Percentiles rank a stretch among this genome's conserved stretches.
These are phyloP conservation scores for Fusarium tjaetaba DNA, from an alignment of 2,329 filamentous ascomycete species.

Conservation along the genomic window DNA sequence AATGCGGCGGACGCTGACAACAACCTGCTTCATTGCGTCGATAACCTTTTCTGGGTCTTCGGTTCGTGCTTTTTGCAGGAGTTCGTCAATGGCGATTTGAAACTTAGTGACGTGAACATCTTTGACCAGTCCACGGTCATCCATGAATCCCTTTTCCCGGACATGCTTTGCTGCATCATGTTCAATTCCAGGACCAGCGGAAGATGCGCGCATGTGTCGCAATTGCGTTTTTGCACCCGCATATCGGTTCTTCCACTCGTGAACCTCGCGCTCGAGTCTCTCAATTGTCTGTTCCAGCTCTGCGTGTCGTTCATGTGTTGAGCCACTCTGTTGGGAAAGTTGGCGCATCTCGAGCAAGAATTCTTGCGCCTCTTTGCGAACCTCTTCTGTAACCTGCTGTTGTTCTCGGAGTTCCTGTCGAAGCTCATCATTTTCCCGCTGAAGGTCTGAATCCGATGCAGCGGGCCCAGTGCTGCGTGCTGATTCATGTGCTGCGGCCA, in stretches of 20 bases:
- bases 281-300: conserved; percentile 79
- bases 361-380: conserved; percentile 81
- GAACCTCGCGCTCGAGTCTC: conserved; percentile 82
- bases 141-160: conserved; percentile 73
- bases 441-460: conserved; percentile 63
- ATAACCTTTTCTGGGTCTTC: conserved; percentile 80
- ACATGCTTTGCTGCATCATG: conserved; percentile 75
- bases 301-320: conserved; percentile 83
- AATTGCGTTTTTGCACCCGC: conserved; percentile 88
- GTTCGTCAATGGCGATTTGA: conserved; percentile 92
- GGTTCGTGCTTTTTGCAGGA: conserved; percentile 79
- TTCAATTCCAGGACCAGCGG: conserved; percentile 75
- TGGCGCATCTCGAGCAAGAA: conserved; percentile 91
- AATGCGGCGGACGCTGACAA: conserved; percentile 84
- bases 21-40: conserved; percentile 86
- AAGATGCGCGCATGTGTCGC: conserved; percentile 81
- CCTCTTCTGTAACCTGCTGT: conserved; percentile 85
- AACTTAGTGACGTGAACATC: conserved; percentile 95
- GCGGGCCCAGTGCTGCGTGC: conserved; percentile 37
- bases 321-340: conserved; percentile 81
- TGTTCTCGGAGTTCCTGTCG: conserved; percentile 75
- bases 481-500: conserved; percentile 62
- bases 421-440: conserved; percentile 75
- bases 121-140: conserved; percentile 81
- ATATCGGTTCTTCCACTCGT: conserved; percentile 91